Percentiles rank a stretch among this genome's conserved stretches.
These are phyloP conservation scores for Flaveria ramosissima DNA, from an alignment of 129 eudicot species.

Conservation along the genomic window DNA sequence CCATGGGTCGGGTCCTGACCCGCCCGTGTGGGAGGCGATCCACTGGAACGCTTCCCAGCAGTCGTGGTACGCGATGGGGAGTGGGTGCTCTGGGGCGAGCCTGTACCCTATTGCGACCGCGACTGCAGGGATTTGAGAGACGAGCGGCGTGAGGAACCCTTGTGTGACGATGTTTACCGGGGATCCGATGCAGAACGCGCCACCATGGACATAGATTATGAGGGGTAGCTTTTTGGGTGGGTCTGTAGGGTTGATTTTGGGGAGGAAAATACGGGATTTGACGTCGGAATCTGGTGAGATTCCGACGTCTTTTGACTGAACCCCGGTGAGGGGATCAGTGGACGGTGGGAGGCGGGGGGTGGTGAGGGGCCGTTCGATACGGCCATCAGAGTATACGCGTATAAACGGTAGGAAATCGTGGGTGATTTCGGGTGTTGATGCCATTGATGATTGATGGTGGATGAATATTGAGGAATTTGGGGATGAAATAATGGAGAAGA, in stretches of 20 bases:
- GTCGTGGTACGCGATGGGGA: slow-evolving; percentile 52
- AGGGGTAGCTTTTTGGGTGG: slow-evolving; percentile 43
- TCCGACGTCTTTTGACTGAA: slow-evolving; percentile 59
- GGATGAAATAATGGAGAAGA: slow-evolving; percentile 7
- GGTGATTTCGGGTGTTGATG: slow-evolving; percentile 32
- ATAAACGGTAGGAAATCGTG: slow-evolving; percentile 48
- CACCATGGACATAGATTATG: slow-evolving; percentile 55
- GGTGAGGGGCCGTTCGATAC: slow-evolving; percentile 35
- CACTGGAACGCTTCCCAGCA: slow-evolving; percentile 49
- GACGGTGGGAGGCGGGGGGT: slow-evolving; percentile 36
- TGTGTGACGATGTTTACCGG: slow-evolving; percentile 36
- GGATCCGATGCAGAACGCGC: slow-evolving; percentile 52
- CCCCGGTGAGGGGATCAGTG: slow-evolving; percentile 47
- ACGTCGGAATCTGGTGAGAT: slow-evolving; percentile 37
- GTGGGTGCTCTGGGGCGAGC: slow-evolving; percentile 54
- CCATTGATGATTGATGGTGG: slow-evolving; percentile 38
- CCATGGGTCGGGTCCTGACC: slow-evolving; percentile 49
- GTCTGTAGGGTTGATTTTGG: slow-evolving; percentile 19
- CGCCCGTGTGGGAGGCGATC: slow-evolving; percentile 41
- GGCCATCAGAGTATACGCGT: slow-evolving; percentile 44
- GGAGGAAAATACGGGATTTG: slow-evolving; percentile 49
- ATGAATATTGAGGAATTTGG: background rate
- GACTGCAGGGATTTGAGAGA: slow-evolving; percentile 30
- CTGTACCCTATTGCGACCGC: slow-evolving; percentile 47
- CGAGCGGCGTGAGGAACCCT: slow-evolving; percentile 33